phyloP scores from a whole-genome alignment of 177 flowering plant genomes.

The Tripterygium wilfordii region DNA sequence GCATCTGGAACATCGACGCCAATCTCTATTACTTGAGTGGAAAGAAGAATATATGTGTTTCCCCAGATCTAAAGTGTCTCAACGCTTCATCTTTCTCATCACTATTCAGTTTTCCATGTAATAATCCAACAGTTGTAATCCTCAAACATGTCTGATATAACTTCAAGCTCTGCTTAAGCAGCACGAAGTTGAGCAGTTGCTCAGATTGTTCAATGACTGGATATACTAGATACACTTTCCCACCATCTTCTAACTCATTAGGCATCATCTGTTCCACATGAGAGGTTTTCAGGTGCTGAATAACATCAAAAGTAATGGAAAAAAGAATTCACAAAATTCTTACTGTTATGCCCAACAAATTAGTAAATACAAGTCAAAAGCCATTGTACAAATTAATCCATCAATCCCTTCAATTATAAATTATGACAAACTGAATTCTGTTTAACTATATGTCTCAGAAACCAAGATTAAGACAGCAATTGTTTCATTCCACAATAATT shows the following conservation, averaged over 20 bases:
- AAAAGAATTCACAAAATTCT: too few species aligned
- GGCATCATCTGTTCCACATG: conserved; percentile 77
- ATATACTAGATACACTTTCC: conserved; percentile 79
- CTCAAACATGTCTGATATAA: conserved; percentile 51
- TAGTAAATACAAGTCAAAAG: too few species aligned
- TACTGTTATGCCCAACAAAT: too few species aligned
- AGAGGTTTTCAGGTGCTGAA: too few species aligned
- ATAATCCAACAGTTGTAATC: conserved; percentile 63
- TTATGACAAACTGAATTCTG: too few species aligned
- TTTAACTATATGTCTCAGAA: too few species aligned
- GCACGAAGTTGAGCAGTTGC: conserved; percentile 87
- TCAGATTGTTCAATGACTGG: conserved; percentile 88
- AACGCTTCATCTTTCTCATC: conserved; percentile 82
- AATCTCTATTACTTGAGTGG: conserved; percentile 91
- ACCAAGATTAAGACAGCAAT: too few species aligned
- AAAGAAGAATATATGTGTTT: conserved; percentile 66
- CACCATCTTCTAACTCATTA: conserved; percentile 60
- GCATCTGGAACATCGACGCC: conserved; percentile 98
- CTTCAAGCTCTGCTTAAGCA: conserved; percentile 65
- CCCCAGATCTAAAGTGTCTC: conserved; percentile 61
- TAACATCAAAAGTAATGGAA: neutral
- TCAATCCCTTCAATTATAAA: too few species aligned
- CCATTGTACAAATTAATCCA: too few species aligned
- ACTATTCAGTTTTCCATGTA: conserved; percentile 87
- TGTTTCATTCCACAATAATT: too few species aligned